A percentile compares a stretch with the other conserved stretches of the same genome.
phyloP scores from a whole-genome alignment of 2,329 filamentous ascomycete species.

The Coleophoma crateriformis region DNA sequence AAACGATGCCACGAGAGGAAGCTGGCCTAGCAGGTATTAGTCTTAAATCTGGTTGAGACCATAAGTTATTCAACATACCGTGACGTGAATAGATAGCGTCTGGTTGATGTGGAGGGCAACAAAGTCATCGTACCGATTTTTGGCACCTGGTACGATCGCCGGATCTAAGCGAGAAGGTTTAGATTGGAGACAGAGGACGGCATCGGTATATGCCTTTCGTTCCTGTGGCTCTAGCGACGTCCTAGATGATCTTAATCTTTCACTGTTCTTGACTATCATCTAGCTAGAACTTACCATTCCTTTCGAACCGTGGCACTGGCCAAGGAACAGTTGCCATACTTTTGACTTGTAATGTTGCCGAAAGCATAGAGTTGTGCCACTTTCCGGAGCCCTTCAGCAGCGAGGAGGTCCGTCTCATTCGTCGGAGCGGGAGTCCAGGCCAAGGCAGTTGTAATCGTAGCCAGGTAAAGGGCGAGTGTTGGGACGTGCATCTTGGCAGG shows the following conservation, averaged over 20 bases:
- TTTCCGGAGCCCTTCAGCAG: background rate
- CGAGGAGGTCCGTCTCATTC: background rate
- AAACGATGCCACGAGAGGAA: slow-evolving; percentile 39
- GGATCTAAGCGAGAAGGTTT: slow-evolving; percentile 24
- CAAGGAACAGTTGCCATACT: slow-evolving; percentile 27
- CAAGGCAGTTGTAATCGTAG: no score
- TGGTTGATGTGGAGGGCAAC: slow-evolving; percentile 28
- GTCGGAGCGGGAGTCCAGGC: background rate
- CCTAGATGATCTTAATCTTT: slow-evolving; percentile 2
- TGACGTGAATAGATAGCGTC: slow-evolving; percentile 14
- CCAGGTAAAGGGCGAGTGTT: background rate
- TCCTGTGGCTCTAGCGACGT: slow-evolving; percentile 9
- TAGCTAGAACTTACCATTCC: slow-evolving; percentile 32
- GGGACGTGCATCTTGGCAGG: background rate
- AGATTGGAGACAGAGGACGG: slow-evolving; percentile 30
- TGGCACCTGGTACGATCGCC: slow-evolving; percentile 25
- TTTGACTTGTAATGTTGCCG: slow-evolving; percentile 7
- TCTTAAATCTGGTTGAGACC: background rate
- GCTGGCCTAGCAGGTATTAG: slow-evolving; percentile 3
- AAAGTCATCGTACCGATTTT: slow-evolving; percentile 30
- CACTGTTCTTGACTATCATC: background rate
- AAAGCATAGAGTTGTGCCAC: background rate
- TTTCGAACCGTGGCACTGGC: slow-evolving; percentile 31
- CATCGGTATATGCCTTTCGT: slow-evolving; percentile 26
- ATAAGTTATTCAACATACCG: background rate